Evolutionary conservation across 2,329 filamentous ascomycete genomes (phyloP), one percentile per base, ranked within the genome.

Genomic region (Aspergillus persii): DNA sequence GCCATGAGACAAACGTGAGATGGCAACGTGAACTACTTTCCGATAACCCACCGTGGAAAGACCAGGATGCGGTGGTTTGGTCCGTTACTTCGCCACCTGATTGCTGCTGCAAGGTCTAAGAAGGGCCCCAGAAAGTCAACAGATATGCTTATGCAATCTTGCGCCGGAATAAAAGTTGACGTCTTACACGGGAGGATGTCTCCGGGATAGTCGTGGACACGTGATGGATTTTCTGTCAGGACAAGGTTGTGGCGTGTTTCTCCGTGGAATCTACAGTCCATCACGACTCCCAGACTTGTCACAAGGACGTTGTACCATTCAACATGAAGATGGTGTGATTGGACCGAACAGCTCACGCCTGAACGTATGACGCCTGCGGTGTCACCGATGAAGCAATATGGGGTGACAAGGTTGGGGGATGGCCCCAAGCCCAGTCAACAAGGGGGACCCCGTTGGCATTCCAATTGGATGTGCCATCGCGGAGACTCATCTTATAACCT

Each of bases 311-410:
- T 55, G 44, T 50, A 39, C 52, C 39, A 55, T 55, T 48, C 9
- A 46, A n/a, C 46, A 30, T 36, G 29, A 46, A 39, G 30, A 55
- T 55, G 53, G 44, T 55, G 53, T 49, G 53, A 55, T 55, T 31
- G 46, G 44, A 1, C 44, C 27, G 53, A 15, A 29, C 36, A 39
- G 27, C 26, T 46, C 27, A 11, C n/a, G 1, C 52, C 47, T 8
- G 26, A 55, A 33, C 44, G 39, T 44, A 54, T 54, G 53, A 49
- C 30, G 46, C 53, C 44, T 41, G 27, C n/a, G 31, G 18, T n/a
- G 31, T 54, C 46, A 23, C 30, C 29, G 29, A 9, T 54, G n/a
- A 23, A 31, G 9, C 41, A 54, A 41, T 12, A 49, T 55, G 30
- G 53, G 46, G 33, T 36, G 44, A 29, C 33, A n/a, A 12, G 36